Base-by-base conservation (phyloP, 1,139 yeast genomes). In the Suhomyces bokatorum region DNA sequence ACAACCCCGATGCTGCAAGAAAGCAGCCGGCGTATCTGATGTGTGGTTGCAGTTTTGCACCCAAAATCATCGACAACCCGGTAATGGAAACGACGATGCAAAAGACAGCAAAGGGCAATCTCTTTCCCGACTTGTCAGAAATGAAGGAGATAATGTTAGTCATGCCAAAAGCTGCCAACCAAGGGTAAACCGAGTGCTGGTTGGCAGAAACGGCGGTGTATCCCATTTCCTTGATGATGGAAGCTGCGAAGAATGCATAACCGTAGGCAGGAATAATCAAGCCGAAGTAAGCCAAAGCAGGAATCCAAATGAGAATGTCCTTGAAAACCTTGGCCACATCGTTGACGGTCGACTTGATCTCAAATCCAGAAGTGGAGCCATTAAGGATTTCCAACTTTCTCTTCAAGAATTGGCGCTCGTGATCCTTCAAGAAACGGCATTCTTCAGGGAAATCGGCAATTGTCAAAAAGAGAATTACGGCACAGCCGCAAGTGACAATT, bases 21-120 rank as follows among this genome's bases (percentile, higher is more conserved):
- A 86, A 86, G 58, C 87, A 81, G 3, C 89, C 93, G 14, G 74
- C 93, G 57, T 85, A 86, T 52, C 87, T 73, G 3, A 79, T 73
- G 9, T 62, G 52, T 11, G 77, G 58, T 15, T 53, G 47, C 35
- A 61, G 50, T 4, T 54, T 56, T 4, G 69, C 72, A n/a, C 77
- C 69, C 45, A 68, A 66, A 44, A 77, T 64, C 70, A 84, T 70
- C 15, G 78, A 73, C 51, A 81, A 73, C 5, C 90, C 90, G 8
- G 66, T 69, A 41, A 81, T 67, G 6, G 84, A 79, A 27, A 79
- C 38, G 4, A 68, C 27, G 9, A 72, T 59, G 20, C 78, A 61
- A 16, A 66, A 57, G 3, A 81, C 35, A 2, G 77, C 71, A 55
- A 78, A 81, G 11, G 78, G 75, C 44, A 73, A 66, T 55, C 90